phyloP scores from a whole-genome alignment of 129 eudicot genomes.

The Dittrichia graveolens region DNA sequence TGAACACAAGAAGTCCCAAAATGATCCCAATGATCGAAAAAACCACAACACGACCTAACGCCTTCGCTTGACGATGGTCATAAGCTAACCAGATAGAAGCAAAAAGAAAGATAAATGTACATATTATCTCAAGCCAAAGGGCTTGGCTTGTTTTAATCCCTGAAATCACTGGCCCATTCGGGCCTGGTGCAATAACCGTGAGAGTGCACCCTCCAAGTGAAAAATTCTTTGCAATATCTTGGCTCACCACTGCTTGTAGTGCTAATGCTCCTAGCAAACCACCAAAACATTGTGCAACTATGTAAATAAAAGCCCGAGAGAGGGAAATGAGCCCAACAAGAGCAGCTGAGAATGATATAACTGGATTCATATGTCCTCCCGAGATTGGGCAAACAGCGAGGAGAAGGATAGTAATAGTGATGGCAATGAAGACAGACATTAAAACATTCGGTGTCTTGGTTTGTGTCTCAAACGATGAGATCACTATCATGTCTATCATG shows the following conservation, averaged over 20 bases:
- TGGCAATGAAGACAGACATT: conserved; percentile 44
- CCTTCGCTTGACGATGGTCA: conserved; percentile 61
- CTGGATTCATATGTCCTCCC: conserved; percentile 83
- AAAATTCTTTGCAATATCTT: conserved; percentile 33
- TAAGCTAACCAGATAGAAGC: conserved; percentile 81
- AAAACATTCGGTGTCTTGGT: conserved; percentile 56
- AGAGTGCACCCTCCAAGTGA: conserved; percentile 81
- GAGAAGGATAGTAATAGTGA: conserved; percentile 58
- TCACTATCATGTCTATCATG: conserved; percentile 70
- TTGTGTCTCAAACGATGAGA: conserved; percentile 55
- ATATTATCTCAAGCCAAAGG: conserved; percentile 69
- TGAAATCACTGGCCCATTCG: conserved; percentile 49
- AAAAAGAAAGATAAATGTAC: conserved; percentile 61
- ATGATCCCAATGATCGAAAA: conserved; percentile 54
- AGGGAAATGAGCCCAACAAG: conserved; percentile 69
- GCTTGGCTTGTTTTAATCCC: conserved; percentile 63
- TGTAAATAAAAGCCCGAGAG: conserved; percentile 65
- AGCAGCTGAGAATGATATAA: conserved; percentile 73
- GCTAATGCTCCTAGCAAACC: conserved; percentile 66
- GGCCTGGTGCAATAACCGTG: conserved; percentile 54
- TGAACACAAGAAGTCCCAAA: conserved; percentile 56
- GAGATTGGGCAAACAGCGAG: conserved; percentile 65
- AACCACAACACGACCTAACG: conserved; percentile 44
- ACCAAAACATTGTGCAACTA: conserved; percentile 73
- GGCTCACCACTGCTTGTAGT: conserved; percentile 58